Base-by-base conservation (phyloP, 2,329 filamentous ascomycete species). In the Pseudocercospora musae region DNA sequence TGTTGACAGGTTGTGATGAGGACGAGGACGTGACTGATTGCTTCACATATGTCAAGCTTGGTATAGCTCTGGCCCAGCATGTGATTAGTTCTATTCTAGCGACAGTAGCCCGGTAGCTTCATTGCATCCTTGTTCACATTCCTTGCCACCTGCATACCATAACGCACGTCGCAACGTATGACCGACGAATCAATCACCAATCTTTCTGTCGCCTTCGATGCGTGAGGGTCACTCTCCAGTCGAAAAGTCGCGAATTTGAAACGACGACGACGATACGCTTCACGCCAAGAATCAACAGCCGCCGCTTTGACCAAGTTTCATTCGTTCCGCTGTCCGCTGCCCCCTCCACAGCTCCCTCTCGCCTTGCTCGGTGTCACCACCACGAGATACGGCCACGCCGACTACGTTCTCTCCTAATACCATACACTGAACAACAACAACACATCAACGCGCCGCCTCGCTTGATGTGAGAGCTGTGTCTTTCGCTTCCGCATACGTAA, bases 1-100 rank as follows among this genome's bases (percentile, higher is more conserved):
- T 74, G 62, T 48, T 65, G 64, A 18, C 4, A 8, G 25, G 3
- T 8, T 33, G 48, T 25, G 27, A 10, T 21, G n/a, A 13, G 9
- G n/a, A 27, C 23, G n/a, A 55, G 64, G 64, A 55, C 65, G 33
- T 54, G 15, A 33, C 11, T 33, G 31, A 11, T 33, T 33, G 31
- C 31, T 33, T 33, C 31, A 33, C 31, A 33, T n/a, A n/a, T 33
- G 31, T 33, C 31, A 33, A 33, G 31, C 31, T 33, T 33, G 31
- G 31, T 33, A 33, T 27, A 5, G 46, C 18, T 23, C 20, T 50
- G 48, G 8, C n/a, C 11, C 21, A 52, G 25, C 25, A 52, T 40
- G 37, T 40, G 15, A n/a, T 15, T 52, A 52, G 21, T 15, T n/a
- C 25, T 18, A 25, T 7, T 25, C 25, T 52, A 29, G 48, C 23